These are phyloP conservation scores for Pseudogymnoascus sp. DNA, from an alignment of 2,329 filamentous ascomycete species.

Conservation along the genomic window DNA sequence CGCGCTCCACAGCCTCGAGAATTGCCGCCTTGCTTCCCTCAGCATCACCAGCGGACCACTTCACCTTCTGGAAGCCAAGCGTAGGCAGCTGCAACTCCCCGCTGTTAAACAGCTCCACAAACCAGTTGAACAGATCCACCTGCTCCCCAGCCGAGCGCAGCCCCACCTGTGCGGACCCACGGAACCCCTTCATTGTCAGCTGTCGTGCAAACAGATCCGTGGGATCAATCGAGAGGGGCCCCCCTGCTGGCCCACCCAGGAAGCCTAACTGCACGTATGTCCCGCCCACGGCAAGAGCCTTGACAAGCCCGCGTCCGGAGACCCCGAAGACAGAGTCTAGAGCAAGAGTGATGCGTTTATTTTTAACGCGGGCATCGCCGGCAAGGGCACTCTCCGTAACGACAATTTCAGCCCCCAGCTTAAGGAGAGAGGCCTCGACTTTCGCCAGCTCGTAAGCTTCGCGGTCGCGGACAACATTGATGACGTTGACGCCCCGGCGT, in stretches of 20 bases:
- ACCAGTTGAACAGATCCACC: not conserved
- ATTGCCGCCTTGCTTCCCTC: not conserved
- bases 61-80: not conserved
- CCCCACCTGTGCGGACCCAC: not conserved
- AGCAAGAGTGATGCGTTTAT: constrained; percentile 13
- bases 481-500: constrained; percentile 10
- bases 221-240: not conserved
- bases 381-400: constrained; percentile 14
- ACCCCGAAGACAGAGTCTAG: constrained; percentile 17
- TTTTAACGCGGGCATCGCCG: not conserved
- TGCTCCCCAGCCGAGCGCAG: not conserved
- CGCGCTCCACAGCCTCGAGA: not conserved
- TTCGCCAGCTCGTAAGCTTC: constrained; percentile 1
- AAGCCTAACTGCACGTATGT: constrained; percentile 18
- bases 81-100: not conserved
- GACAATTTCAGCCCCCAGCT: constrained; percentile 11
- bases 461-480: constrained; percentile 19
- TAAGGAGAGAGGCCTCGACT: not conserved
- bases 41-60: not conserved
- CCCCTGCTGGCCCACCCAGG: constrained; percentile 11
- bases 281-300: constrained; percentile 13
- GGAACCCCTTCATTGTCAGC: not conserved
- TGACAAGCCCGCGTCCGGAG: constrained; percentile 13
- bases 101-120: not conserved
- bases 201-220: not conserved